Evolutionary conservation across 306 rosid genomes (phyloP).

Genomic region (Acacia confusa): DNA sequence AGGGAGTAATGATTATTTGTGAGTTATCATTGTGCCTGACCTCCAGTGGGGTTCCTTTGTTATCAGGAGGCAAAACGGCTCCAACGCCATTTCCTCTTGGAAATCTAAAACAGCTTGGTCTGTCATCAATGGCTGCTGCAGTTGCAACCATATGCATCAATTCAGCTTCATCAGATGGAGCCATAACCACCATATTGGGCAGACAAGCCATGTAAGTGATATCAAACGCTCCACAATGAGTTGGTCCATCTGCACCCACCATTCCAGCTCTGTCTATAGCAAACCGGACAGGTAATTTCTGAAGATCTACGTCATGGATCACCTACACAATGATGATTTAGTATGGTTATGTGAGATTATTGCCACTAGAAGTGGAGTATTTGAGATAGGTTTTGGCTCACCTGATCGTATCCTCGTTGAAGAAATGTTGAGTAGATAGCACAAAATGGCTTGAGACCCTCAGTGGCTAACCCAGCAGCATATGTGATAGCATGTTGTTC

Average conservation of each 20-base stretch:
- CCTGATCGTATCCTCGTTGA: conserved; percentile 86
- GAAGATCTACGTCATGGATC: conserved; percentile 80
- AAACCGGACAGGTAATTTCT: conserved; percentile 47
- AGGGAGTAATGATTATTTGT: no score
- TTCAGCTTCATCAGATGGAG: conserved; percentile 42
- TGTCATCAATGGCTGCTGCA: no score
- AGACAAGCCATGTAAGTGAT: no score
- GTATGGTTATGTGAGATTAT: not conserved
- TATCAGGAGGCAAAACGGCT: conserved; percentile 38
- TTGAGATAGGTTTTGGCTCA: conserved; percentile 15
- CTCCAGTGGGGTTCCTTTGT: conserved; percentile 51
- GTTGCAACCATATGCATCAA: no score
- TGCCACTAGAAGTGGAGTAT: no score
- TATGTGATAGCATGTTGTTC: conserved; percentile 83
- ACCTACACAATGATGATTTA: conserved; percentile 41
- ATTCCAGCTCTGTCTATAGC: conserved; percentile 30
- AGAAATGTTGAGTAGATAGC: conserved; percentile 78
- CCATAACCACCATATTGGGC: conserved; percentile 44
- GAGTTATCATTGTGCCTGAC: conserved; percentile 42
- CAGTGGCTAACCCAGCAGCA: conserved; percentile 80
- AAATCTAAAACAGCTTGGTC: conserved; percentile 40
- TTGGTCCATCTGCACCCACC: no score
- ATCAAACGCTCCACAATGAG: no score
- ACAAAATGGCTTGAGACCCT: conserved; percentile 84
- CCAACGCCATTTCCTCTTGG: conserved; percentile 41